Percentiles rank a stretch among this genome's conserved stretches.
These are phyloP conservation scores for Claviceps purpurea DNA, from an alignment of 2,329 filamentous ascomycete species.

Conservation along the genomic window DNA sequence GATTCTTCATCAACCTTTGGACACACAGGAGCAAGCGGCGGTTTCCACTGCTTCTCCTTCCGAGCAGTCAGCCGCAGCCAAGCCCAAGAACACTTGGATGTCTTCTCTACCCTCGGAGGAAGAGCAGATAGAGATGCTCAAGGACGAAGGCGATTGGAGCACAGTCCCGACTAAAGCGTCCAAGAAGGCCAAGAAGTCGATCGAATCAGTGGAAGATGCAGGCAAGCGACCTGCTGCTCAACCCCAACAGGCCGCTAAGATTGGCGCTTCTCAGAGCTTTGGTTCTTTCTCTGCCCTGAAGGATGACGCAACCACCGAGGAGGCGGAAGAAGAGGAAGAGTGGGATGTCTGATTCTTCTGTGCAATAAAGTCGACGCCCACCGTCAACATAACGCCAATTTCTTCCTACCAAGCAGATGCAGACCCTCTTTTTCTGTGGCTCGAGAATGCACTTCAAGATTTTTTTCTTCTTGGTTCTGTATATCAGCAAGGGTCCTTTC, in stretches of 20 bases:
- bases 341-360: conserved; percentile 34
- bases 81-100: conserved; percentile 30
- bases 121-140: conserved; percentile 46
- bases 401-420: neutral
- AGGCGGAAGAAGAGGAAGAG: conserved; percentile 35
- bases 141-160: conserved; percentile 41
- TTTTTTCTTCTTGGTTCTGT: neutral
- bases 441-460: neutral
- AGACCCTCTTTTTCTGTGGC: neutral
- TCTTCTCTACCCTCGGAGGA: conserved; percentile 45
- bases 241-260: conserved; percentile 20
- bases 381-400: neutral
- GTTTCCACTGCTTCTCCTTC: conserved; percentile 12
- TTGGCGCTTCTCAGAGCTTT: conserved; percentile 22
- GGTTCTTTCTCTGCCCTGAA: conserved; percentile 37
- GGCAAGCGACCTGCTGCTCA: conserved; percentile 16
- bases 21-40: conserved; percentile 37
- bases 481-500: conserved; percentile 2
- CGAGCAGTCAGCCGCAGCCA: conserved; percentile 20
- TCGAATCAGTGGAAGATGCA: conserved; percentile 22
- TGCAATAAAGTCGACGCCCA: neutral
- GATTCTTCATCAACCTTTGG: conserved; percentile 35
- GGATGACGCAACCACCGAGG: conserved; percentile 26
- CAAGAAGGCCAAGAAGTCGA: conserved; percentile 29
- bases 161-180: conserved; percentile 39